These are phyloP conservation scores for Herpetomonas muscarum DNA, from an alignment of 208 protist genomes.

Conservation along the genomic window DNA sequence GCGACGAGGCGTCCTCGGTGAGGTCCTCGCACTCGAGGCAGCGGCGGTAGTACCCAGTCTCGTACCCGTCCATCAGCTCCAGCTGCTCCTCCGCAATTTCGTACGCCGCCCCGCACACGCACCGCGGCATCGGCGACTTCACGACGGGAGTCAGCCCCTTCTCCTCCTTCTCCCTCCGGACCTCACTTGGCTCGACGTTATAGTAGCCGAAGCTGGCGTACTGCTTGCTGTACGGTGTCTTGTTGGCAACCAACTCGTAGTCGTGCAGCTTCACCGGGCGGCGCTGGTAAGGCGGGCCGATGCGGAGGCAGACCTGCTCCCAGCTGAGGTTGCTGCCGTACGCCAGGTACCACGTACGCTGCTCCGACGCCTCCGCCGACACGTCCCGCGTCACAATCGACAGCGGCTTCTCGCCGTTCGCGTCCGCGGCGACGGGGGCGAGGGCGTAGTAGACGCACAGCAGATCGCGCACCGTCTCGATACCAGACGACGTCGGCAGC, in stretches of 20 bases:
- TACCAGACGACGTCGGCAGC: neutral
- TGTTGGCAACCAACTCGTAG: slow-evolving; percentile 43
- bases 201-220: slow-evolving; percentile 39
- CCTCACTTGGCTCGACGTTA: slow-evolving; percentile 35
- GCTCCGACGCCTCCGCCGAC: slow-evolving; percentile 16
- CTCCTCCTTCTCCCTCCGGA: slow-evolving; percentile 21
- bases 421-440: too few relatives aligned
- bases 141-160: slow-evolving; percentile 2
- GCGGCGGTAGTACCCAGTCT: slow-evolving; percentile 29
- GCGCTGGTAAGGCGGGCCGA: slow-evolving; percentile 48
- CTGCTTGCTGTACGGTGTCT: slow-evolving; percentile 10
- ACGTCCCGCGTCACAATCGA: slow-evolving; percentile 13
- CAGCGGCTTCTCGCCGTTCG: too few relatives aligned
- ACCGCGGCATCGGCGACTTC: slow-evolving; percentile 26
- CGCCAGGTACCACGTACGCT: slow-evolving; percentile 35
- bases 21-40: slow-evolving; percentile 39
- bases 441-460: neutral
- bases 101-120: slow-evolving; percentile 51
- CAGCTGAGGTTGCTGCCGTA: slow-evolving; percentile 56
- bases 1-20: neutral
- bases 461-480: neutral
- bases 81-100: slow-evolving; percentile 35
- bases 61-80: slow-evolving; percentile 43
- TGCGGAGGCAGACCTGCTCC: slow-evolving; percentile 56
- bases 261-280: slow-evolving; percentile 27